phyloP scores from a whole-genome alignment of 129 eudicot genomes.

The Gnaphalium uliginosum region DNA sequence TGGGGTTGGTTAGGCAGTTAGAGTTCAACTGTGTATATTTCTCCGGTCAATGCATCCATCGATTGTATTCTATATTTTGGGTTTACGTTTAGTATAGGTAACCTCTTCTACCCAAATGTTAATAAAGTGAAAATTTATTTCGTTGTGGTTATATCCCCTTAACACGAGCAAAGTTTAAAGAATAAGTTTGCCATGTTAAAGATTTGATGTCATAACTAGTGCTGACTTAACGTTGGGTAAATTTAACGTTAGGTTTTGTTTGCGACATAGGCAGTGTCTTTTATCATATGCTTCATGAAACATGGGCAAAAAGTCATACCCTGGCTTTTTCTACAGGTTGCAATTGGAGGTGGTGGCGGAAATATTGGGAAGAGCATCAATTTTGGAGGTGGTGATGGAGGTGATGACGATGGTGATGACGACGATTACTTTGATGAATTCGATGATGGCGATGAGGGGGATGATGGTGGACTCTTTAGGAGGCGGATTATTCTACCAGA shows the following conservation, averaged over 20 bases:
- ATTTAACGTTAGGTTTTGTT: not conserved
- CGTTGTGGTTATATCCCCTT: not conserved
- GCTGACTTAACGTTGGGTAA: not conserved
- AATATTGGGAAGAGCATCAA: conserved; percentile 72
- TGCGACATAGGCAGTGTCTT: not conserved
- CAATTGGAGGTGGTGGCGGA: conserved; percentile 95
- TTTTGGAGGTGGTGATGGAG: conserved; percentile 97
- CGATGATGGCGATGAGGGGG: conserved; percentile 96
- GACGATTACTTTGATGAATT: conserved; percentile 97
- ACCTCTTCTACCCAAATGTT: not conserved
- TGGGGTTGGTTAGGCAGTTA: not conserved
- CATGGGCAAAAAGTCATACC: conserved; percentile 9
- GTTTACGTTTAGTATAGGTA: not conserved
- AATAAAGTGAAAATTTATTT: not conserved
- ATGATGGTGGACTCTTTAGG: conserved; percentile 92
- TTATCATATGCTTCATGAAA: not conserved
- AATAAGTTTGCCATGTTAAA: not conserved
- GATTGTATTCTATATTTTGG: not conserved
- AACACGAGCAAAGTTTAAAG: not conserved
- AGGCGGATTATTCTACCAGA: conserved; percentile 76
- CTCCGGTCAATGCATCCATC: not conserved
- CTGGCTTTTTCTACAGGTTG: conserved; percentile 44
- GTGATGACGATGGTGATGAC: conserved; percentile 93
- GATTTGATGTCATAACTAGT: not conserved
- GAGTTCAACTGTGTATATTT: not conserved